Percentiles rank a stretch among this genome's conserved stretches.
Evolutionary conservation across 2,329 filamentous ascomycete genomes (phyloP).

Genomic region (Cryphonectria naterciae): DNA sequence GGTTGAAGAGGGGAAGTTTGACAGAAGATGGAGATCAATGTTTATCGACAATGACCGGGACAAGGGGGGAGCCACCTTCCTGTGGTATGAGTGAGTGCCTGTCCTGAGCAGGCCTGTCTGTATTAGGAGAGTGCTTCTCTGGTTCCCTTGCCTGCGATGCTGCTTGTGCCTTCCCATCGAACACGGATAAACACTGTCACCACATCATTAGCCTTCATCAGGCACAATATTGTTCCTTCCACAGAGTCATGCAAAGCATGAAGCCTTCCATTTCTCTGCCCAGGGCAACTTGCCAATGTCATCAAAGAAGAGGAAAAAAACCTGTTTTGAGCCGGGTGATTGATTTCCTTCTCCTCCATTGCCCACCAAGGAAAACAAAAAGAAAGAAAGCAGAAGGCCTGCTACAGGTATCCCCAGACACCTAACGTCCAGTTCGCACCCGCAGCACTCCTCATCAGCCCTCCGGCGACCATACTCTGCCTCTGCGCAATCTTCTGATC

Average conservation of each 20-base stretch:
- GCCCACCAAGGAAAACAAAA: neutral
- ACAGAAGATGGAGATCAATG: neutral
- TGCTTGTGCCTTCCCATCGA: neutral
- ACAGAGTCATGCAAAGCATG: neutral
- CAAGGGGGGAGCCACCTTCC: neutral
- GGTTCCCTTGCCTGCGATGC: neutral
- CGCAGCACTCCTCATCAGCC: constrained; percentile 46
- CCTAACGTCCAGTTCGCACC: constrained; percentile 65
- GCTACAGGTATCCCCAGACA: constrained; percentile 53
- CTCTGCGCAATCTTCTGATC: constrained; percentile 62
- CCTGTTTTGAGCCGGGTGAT: neutral
- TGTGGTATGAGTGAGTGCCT: neutral
- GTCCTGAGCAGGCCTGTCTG: neutral
- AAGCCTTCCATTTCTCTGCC: neutral
- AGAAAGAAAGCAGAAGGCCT: neutral
- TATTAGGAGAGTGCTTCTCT: neutral
- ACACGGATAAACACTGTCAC: neutral
- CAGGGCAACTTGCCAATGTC: neutral
- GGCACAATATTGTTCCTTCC: neutral
- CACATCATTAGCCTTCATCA: neutral
- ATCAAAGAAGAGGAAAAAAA: neutral
- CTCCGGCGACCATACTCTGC: constrained; percentile 66
- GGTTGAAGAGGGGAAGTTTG: no score
- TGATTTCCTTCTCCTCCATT: neutral
- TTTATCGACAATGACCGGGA: neutral